These are phyloP conservation scores for Cupressus sempervirens DNA, from an alignment of 75 land plant species.

Conservation along the genomic window DNA sequence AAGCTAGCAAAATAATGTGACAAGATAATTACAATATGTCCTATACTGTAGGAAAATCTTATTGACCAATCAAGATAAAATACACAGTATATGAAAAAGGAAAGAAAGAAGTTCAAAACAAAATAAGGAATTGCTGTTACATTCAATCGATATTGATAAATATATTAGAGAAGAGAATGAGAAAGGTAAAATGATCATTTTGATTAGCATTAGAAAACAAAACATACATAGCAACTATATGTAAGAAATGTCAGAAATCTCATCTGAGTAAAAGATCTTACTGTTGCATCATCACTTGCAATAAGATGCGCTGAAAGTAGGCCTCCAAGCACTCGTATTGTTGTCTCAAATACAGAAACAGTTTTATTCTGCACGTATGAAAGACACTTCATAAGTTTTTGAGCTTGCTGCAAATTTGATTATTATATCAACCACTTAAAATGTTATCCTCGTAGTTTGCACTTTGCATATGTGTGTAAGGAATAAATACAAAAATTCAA, in stretches of 20 bases:
- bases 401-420: not conserved
- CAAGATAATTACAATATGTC: not conserved
- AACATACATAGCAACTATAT: not conserved
- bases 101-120: not conserved
- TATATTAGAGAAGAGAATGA: not conserved
- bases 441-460: not conserved
- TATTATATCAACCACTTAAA: not conserved
- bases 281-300: constrained; percentile 92
- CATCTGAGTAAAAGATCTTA: constrained; percentile 17
- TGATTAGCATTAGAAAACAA: not conserved
- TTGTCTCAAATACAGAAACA: constrained; percentile 97
- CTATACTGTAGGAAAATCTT: not conserved
- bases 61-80: not conserved
- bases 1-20: not conserved
- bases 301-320: constrained; percentile 93
- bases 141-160: not conserved
- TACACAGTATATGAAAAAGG: not conserved
- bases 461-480: not conserved
- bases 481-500: not conserved
- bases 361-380: constrained; percentile 78
- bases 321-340: constrained; percentile 92
- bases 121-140: not conserved
- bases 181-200: not conserved
- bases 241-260: not conserved
- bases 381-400: constrained; percentile 13